Base-by-base conservation (phyloP, 2,329 filamentous ascomycete genomes). In the Ascochyta koolunga region DNA sequence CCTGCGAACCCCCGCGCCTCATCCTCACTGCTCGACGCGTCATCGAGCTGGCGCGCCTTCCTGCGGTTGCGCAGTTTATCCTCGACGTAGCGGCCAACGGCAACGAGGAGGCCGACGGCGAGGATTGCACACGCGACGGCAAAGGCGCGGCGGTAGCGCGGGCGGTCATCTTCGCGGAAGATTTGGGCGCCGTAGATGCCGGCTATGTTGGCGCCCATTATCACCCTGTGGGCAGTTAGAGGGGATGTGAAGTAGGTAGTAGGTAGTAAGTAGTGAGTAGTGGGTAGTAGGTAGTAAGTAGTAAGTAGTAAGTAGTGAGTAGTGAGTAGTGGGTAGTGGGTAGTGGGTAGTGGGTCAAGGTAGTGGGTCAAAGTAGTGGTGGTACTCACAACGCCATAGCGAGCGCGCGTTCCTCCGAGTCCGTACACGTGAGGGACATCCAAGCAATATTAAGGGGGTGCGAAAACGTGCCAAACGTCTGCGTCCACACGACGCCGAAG, bases 171-270 rank as follows among this genome's bases (percentile, higher is more conserved):
- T 0, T 70, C 59, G 19, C 80, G 80, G 77, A 86, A 86, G 55
- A 86, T 81, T 64, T 86, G 83, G 0, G 82, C 82, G 3, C 84
- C 84, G 49, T 84, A 83, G 45, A 87, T 86, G 19, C 83, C 83
- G 0, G 83, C 83, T 22, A 82, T 82, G 59, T 87, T 87, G 41
- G 83, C 84, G 18, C 81, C 80, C 83, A 86, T 86, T 54, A 86
- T 84, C 45, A 85, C 77, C 71, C 78, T 80, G 21, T 18, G 35
- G 16, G 19, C 25, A 9, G 25, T 43, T 29, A 59, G n/a, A 33
- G 16, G 15, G 4, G n/a, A 37, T 5, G 15, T 25, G 18, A 11
- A 22, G 3, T 5, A 4, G 29, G 6, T 16, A 4, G 7, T 1
- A 11, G 25, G 4, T n/a, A n/a, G n/a, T n/a, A n/a, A n/a, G n/a